Evolutionary conservation across 352 stramenopile species (phyloP).

Genomic region (Globisporangium acanthophoron): DNA sequence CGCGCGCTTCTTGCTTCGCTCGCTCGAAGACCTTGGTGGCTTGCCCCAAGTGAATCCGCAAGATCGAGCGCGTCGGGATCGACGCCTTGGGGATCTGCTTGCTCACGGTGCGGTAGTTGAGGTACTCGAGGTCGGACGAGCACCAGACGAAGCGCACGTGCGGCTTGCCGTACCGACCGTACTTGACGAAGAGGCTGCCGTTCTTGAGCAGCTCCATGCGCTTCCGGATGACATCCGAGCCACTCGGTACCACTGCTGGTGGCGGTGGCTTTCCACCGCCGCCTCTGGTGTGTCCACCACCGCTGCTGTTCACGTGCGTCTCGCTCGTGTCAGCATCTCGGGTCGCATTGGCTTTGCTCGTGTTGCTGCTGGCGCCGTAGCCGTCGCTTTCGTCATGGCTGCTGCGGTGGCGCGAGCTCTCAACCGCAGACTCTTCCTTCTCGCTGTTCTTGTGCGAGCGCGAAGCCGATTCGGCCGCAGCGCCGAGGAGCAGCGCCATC

Average conservation of each 20-base stretch:
- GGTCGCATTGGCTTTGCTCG: constrained; percentile 8
- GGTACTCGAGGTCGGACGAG: constrained; percentile 62
- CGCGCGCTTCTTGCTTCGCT: constrained; percentile 37
- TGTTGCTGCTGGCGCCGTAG: not conserved
- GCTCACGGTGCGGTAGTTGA: constrained; percentile 64
- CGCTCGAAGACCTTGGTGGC: constrained; percentile 60
- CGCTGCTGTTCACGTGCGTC: not conserved
- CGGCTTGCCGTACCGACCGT: constrained; percentile 63
- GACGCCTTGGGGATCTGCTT: constrained; percentile 42
- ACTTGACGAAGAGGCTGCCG: constrained; percentile 76
- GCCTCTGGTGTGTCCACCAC: not conserved
- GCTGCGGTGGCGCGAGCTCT: constrained; percentile 4
- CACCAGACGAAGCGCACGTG: constrained; percentile 83
- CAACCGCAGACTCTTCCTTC: not conserved
- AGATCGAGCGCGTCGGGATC: constrained; percentile 50
- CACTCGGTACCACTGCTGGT: constrained; percentile 13
- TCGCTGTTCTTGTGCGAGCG: not conserved
- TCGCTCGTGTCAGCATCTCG: constrained; percentile 3
- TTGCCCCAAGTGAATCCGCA: constrained; percentile 36
- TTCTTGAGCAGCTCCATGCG: constrained; percentile 68
- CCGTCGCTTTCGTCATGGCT: constrained; percentile 3
- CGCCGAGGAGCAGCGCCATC: constrained; percentile 6
- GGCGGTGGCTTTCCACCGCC: not conserved
- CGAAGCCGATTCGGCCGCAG: not conserved
- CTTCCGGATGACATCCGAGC: constrained; percentile 54